Conservation (phyloP, 2,329 filamentous ascomycete genomes). For the Tolypocladium cylindrosporum region DNA sequence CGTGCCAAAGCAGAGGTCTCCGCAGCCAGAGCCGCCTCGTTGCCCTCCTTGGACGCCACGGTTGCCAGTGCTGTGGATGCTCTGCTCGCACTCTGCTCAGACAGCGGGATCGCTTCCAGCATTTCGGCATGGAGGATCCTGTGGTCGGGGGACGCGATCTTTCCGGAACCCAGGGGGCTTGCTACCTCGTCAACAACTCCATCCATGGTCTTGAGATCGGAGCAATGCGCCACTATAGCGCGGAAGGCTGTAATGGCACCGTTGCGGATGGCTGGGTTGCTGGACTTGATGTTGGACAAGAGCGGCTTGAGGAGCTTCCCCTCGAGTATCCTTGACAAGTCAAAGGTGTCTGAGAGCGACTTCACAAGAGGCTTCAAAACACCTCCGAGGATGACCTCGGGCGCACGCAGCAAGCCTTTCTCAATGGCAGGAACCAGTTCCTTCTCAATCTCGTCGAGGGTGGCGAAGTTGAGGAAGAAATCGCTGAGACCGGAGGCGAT, state of each 20-base stretch:
- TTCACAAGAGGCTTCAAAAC: constrained; percentile 64
- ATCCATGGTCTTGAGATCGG: constrained; percentile 46
- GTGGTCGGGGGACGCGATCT: constrained; percentile 77
- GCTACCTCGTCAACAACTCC: constrained; percentile 71
- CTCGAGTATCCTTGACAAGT: constrained; percentile 66
- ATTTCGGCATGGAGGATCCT: constrained; percentile 75
- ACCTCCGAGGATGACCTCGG: constrained; percentile 78
- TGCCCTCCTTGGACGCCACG: constrained; percentile 74
- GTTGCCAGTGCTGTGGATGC: constrained; percentile 56
- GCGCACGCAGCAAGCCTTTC: constrained; percentile 78
- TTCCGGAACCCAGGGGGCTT: constrained; percentile 69
- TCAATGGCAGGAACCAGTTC: constrained; percentile 75
- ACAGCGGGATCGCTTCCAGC: constrained; percentile 54
- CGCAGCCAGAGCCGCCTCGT: constrained; percentile 68
- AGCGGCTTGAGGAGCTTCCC: constrained; percentile 74
- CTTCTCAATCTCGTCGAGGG: constrained; percentile 61
- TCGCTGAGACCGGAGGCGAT: constrained; percentile 65
- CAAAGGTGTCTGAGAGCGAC: constrained; percentile 59
- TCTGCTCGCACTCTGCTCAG: constrained; percentile 52
- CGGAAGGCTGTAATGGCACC: constrained; percentile 69
- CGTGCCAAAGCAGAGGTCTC: constrained; percentile 64
- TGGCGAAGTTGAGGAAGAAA: constrained; percentile 72
- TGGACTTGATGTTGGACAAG: constrained; percentile 84
- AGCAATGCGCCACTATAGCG: constrained; percentile 52
- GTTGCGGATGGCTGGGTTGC: constrained; percentile 65